These are phyloP conservation scores for Chalaropsis ovoidea DNA, from an alignment of 2,329 filamentous ascomycete species.

Conservation along the genomic window DNA sequence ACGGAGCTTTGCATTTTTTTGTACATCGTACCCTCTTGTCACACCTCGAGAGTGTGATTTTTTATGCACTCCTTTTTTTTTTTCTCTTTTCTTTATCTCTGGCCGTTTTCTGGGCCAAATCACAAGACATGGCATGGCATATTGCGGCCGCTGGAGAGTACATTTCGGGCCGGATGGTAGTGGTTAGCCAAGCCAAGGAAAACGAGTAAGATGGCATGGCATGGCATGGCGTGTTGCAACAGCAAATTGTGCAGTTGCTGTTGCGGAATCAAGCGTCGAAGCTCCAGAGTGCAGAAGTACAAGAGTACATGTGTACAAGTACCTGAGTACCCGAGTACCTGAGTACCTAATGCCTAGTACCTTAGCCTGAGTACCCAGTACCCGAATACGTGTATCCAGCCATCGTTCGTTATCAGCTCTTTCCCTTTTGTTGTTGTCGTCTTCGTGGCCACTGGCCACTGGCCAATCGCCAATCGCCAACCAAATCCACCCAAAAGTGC, in stretches of 20 bases:
- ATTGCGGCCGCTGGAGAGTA: not conserved
- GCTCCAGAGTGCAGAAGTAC: not conserved
- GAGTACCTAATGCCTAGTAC: not conserved
- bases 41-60: not conserved
- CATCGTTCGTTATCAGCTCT: not conserved
- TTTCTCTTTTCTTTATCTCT: slow-evolving; percentile 3
- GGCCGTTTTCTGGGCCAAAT: not conserved
- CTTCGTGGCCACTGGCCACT: not conserved
- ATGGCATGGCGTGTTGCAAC: too few species aligned
- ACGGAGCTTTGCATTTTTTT: slow-evolving; percentile 10
- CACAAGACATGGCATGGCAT: not conserved
- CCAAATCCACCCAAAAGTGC: not conserved
- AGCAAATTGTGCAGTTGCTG: too few species aligned
- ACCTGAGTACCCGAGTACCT: not conserved
- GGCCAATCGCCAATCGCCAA: not conserved
- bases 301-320: not conserved
- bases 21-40: slow-evolving; percentile 1
- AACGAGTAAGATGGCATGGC: too few species aligned
- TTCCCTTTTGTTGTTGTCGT: not conserved
- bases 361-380: not conserved
- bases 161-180: not conserved
- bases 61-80: not conserved
- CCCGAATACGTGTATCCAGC: not conserved
- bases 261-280: not conserved
- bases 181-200: not conserved